Base-by-base conservation (phyloP, 768 basidiomycete species). In the Kwoniella sp. region DNA sequence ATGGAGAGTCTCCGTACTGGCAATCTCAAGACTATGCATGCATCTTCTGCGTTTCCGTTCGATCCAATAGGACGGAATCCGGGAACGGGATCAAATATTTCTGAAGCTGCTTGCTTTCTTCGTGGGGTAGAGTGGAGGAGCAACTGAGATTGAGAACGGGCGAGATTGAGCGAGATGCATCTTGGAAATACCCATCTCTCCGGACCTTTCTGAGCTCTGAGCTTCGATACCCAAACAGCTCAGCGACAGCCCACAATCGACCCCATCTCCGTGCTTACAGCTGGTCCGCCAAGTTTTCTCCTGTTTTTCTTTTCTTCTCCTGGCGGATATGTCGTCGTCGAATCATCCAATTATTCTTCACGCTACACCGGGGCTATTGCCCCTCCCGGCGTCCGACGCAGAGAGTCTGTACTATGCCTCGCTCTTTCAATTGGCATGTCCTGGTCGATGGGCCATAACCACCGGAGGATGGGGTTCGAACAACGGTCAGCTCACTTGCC, bases 401-500 rank as follows among this genome's bases (percentile, higher is more conserved):
- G 68, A 72, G 26, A 66, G 65, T 10, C 24, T 76, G 13, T 76
- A 72, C 59, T 59, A 62, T 19, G 62, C 68, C 4, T 58, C 68
- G 1, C 33, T 67, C 5, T 48, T 76, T 0, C 72, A 73, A 46
- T 55, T 70, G 15, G 65, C 63, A 2, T 54, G 61, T 47, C 68
- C 68, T 1, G 67, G 70, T 0, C 27, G 62, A 53, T 76, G 70
- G 70, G 65, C 65, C 1, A 40, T 72, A 0, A 54, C 29, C 2
- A 53, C 50, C 2, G 71, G 61, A 10, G 65, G 66, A 17, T 73
- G 66, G 54, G 52, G 55, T 21, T 27, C 25, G 15, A 72, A 69
- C 50, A 71, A 65, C 1, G 71, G 71, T 73, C 29, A 51, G 68
- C 60, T 3, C 8, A 21, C 19, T 27, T 15, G n/a, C n/a, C n/a